These are phyloP conservation scores for Coemansia asiatica DNA, from an alignment of 192 early-diverging fungal species.

Conservation along the genomic window DNA sequence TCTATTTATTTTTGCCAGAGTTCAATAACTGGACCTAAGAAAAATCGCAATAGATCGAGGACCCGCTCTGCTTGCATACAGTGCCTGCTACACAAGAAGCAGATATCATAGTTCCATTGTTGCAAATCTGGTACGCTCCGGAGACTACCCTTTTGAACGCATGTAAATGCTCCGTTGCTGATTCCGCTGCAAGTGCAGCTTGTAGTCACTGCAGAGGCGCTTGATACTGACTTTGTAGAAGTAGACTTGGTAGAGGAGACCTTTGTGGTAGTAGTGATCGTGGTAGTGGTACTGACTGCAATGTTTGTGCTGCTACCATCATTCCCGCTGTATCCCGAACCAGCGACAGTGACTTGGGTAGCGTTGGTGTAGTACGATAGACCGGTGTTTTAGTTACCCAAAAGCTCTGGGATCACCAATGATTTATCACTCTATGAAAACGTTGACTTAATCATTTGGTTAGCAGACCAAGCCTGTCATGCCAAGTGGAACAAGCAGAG, in stretches of 20 bases:
- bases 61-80: constrained; percentile 25
- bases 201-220: background rate
- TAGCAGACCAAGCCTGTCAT: background rate
- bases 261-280: background rate
- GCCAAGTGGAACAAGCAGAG: background rate
- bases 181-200: background rate
- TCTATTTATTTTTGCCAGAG: too few relatives aligned
- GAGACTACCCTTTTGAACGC: constrained; percentile 1
- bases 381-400: constrained; percentile 11
- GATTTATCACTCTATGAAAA: background rate
- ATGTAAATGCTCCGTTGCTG: constrained; percentile 2
- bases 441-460: background rate
- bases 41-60: constrained; percentile 23
- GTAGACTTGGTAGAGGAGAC: background rate
- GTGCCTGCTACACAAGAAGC: constrained; percentile 18
- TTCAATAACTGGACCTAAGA: background rate
- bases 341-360: constrained; percentile 17
- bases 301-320: background rate
- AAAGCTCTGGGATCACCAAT: constrained; percentile 21
- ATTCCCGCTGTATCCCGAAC: constrained; percentile 9
- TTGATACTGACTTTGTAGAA: background rate
- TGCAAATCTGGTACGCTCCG: constrained; percentile 10
- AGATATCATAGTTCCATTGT: background rate
- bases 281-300: background rate
- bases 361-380: constrained; percentile 13